Percentiles rank a stretch among this genome's conserved stretches.
Evolutionary conservation across 768 basidiomycete genomes (phyloP).

Genomic region (Mycena rebaudengoi): DNA sequence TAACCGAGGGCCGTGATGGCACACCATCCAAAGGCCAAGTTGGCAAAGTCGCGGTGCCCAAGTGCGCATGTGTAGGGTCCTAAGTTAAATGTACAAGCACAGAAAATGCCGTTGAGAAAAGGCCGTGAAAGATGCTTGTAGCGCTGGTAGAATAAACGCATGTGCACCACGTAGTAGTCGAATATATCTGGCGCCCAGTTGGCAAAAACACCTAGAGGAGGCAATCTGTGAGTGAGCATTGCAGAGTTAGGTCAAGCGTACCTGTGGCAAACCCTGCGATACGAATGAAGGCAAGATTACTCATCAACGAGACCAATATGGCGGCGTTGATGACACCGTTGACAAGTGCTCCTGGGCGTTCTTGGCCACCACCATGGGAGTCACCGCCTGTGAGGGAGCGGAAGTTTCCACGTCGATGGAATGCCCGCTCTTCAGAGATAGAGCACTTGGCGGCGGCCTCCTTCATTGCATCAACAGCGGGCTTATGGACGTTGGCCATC

Average conservation of each 20-base stretch:
- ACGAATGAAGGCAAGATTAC: neutral
- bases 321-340: neutral
- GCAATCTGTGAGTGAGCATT: neutral
- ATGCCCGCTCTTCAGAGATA: neutral
- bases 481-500: neutral
- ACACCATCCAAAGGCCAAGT: conserved; percentile 13
- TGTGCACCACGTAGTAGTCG: neutral
- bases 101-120: neutral
- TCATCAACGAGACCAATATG: neutral
- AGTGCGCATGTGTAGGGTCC: conserved; percentile 6
- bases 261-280: neutral
- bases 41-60: conserved; percentile 6
- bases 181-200: neutral
- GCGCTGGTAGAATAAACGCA: neutral
- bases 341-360: neutral
- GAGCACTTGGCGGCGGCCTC: neutral
- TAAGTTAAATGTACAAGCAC: conserved; percentile 10
- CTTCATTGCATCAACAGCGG: neutral
- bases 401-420: neutral
- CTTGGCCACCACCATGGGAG: neutral
- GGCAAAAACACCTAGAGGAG: neutral
- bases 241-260: neutral
- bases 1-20: conserved; percentile 22
- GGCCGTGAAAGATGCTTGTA: neutral
- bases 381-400: neutral